These are phyloP conservation scores for Exophiala sp. DNA, from an alignment of 2,329 filamentous ascomycete species.

Conservation along the genomic window DNA sequence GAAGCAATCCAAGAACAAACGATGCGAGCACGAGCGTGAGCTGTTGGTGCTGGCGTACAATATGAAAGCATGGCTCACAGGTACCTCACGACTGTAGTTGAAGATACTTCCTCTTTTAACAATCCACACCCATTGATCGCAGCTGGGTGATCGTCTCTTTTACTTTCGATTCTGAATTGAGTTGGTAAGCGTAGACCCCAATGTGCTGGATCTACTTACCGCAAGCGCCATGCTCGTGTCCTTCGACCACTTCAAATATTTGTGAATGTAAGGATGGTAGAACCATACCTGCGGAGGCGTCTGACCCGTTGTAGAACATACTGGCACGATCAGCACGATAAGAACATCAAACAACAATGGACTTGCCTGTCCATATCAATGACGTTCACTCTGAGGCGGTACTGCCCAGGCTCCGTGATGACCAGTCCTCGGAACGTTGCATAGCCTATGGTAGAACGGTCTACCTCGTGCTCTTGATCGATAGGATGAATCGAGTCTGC, in stretches of 20 bases:
- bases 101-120: not conserved
- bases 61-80: no score
- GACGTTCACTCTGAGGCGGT: slow-evolving; percentile 24
- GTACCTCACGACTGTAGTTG: no score
- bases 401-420: slow-evolving; percentile 24
- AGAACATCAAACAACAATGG: not conserved
- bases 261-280: slow-evolving; percentile 18
- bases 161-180: slow-evolving; percentile 6
- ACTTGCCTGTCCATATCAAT: slow-evolving; percentile 28
- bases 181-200: not conserved
- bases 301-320: not conserved
- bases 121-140: slow-evolving; percentile 18
- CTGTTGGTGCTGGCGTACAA: no score
- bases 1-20: no score
- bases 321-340: slow-evolving; percentile 5
- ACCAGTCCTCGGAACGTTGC: slow-evolving; percentile 23
- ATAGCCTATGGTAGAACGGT: slow-evolving; percentile 21
- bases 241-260: slow-evolving; percentile 24
- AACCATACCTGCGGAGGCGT: slow-evolving; percentile 4
- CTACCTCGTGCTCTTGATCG: slow-evolving; percentile 11
- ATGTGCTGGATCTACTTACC: slow-evolving; percentile 6
- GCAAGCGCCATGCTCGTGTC: slow-evolving; percentile 8
- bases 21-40: no score
- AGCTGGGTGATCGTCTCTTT: slow-evolving; percentile 9
- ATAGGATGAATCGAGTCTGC: slow-evolving; percentile 26